Base-by-base conservation (phyloP, 2,329 filamentous ascomycete species). In the Didymella pomorum region DNA sequence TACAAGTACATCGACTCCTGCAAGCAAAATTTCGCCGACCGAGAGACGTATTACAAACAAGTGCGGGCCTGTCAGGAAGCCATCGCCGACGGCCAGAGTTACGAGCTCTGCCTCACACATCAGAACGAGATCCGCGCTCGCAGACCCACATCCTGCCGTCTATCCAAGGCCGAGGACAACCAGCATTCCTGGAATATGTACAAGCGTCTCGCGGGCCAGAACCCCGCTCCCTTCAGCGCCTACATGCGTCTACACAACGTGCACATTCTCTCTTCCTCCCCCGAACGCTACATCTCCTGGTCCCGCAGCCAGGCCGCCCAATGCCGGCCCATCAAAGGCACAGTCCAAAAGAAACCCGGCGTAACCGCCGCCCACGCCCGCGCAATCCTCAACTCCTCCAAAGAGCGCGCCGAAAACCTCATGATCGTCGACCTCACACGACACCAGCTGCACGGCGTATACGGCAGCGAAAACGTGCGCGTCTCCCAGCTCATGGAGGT, bases 341-440 rank as follows among this genome's bases (percentile, higher is more conserved):
- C 94, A 0, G 92, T 97, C n/a, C 88, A 88, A 67, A 96, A 96
- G 69, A 86, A 84, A 0, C 80, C 82, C 0, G 82, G 81, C 1
- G 87, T 89, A 35, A 95, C 89, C 0, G 81, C 90, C n/a, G 84
- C 83, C 5, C 84, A 90, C 69, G 93, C 94, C 0, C 87, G 89
- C 60, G 79, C 80, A 26, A 86, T 96, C 37, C 84, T 97, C 14
- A 86, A 89, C 56, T 85, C 91, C 0, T 89, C 91, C 21, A 98
- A 98, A 75, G 95, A 98, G 76, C 88, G 91, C 68, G 94, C 94
- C 0, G 94, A 98, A 80, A 98, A 98, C 71, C 84, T 98, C 23
- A 98, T 98, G 95, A 97, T 98, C 69, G 93, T 97, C 2, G 94
- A 98, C 75, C 83, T 98, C 1, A 95, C 97, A n/a, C 86, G 94